Conservation (phyloP, 2,329 filamentous ascomycete genomes). For the Colletotrichum godetiae region DNA sequence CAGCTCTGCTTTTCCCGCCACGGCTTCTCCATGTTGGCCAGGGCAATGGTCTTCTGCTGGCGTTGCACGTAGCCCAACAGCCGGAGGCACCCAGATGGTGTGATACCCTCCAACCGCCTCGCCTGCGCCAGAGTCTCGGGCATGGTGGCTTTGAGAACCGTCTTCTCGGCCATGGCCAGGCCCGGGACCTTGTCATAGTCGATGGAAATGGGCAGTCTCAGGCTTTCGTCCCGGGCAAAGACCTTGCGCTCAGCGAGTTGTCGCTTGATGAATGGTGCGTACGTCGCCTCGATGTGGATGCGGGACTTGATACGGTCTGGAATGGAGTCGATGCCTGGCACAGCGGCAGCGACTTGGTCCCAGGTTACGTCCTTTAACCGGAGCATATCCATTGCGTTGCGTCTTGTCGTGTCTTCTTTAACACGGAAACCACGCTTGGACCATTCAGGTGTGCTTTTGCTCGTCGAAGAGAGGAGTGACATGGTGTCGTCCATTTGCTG, state of each 20-base stretch:
- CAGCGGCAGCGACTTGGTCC: slow-evolving; percentile 64
- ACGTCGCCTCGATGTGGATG: slow-evolving; percentile 84
- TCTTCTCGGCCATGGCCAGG: slow-evolving; percentile 82
- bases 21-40: background rate
- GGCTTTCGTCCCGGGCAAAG: slow-evolving; percentile 80
- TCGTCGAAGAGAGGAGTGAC: slow-evolving; percentile 66
- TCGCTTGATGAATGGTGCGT: slow-evolving; percentile 85
- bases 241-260: slow-evolving; percentile 75
- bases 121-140: slow-evolving; percentile 93
- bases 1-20: background rate
- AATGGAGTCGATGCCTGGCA: slow-evolving; percentile 69
- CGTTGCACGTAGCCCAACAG: slow-evolving; percentile 72
- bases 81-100: slow-evolving; percentile 68
- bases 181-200: slow-evolving; percentile 81
- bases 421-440: slow-evolving; percentile 75
- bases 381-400: slow-evolving; percentile 84
- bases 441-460: slow-evolving; percentile 74
- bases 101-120: slow-evolving; percentile 84
- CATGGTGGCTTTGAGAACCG: slow-evolving; percentile 73
- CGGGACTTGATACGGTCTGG: slow-evolving; percentile 71
- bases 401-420: slow-evolving; percentile 72
- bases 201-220: slow-evolving; percentile 78
- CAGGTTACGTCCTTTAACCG: slow-evolving; percentile 72
- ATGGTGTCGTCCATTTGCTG: slow-evolving; percentile 76
- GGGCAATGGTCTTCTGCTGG: slow-evolving; percentile 20